Base-by-base conservation (phyloP, 768 basidiomycete genomes). In the Rhizopogon sp. region DNA sequence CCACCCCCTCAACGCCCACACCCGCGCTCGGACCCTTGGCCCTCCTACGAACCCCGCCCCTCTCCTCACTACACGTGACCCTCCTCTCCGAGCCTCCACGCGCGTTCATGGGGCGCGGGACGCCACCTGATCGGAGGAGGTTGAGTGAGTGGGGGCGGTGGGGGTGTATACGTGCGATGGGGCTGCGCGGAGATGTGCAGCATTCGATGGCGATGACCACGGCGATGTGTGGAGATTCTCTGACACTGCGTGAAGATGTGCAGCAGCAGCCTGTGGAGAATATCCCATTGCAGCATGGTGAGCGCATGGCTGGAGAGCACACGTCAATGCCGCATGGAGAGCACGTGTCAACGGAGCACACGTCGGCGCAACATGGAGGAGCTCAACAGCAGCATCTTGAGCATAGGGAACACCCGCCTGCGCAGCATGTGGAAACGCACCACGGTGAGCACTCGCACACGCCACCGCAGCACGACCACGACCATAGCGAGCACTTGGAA, bases 31-130 rank as follows among this genome's bases (percentile, higher is more conserved):
- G 25, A 0, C 25, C 25, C 37, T 56, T 57, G 11, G 54, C 31
- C 6, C 57, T 70, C 33, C 69, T 64, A 0, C 54, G 35, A 2
- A 39, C 54, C 16, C 55, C 55, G 9, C 43, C 56, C 2, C 68
- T 70, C 1, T 68, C 68, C 0, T 71, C 68, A 0, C 47, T 70
- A 39, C 68, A 69, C 22, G 68, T 71, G 20, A 68, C 68, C 35
- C 42, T 70, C 1, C 53, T 70, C 6, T 70, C 68, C 11, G 68
- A 70, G 42, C 68, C 67, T 1, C 64, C 66, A 1, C 68, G 70
- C 28, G 68, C 70, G 3, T 70, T 70, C 37, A 70, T 70, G 68
- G 68, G 68, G 17, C 70, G 68, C 2, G 68, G 68, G 10, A 70
- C 68, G 0, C 68, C 68, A 3, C 68, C 68, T 6, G 70, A 70